phyloP scores from a whole-genome alignment of 208 protist species.

The Naegleria fowleri region DNA sequence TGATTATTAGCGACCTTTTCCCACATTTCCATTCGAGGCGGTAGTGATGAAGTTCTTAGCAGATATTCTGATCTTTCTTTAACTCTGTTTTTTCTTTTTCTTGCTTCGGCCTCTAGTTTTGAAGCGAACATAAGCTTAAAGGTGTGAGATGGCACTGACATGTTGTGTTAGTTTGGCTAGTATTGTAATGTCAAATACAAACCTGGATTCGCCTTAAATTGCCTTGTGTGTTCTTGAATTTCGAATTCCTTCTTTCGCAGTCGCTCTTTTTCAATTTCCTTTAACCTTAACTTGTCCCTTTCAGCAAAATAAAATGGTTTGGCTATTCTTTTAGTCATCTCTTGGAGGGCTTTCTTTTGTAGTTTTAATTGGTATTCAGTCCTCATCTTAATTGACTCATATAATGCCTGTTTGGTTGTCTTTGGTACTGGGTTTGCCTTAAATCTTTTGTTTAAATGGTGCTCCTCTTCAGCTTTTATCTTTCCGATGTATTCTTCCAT shows the following conservation, averaged over 20 bases:
- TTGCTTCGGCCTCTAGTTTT: neutral
- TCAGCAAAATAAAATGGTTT: neutral
- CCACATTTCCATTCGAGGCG: neutral
- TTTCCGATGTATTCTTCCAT: neutral
- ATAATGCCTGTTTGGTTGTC: neutral
- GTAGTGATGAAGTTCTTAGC: neutral
- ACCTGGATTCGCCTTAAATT: neutral
- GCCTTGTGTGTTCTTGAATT: neutral
- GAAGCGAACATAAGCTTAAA: neutral
- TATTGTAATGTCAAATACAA: neutral
- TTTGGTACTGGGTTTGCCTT: conserved; percentile 4
- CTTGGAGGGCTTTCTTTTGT: neutral
- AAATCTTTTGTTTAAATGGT: conserved; percentile 5
- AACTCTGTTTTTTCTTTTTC: neutral
- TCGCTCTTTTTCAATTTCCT: neutral
- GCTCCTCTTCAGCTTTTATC: neutral
- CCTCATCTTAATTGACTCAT: neutral
- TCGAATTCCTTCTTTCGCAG: neutral
- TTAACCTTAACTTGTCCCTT: neutral
- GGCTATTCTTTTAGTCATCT: neutral
- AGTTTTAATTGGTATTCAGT: neutral
- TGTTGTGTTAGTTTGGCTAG: no score
- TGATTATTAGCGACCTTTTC: neutral
- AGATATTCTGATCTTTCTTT: neutral
- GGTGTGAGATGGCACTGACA: neutral